Evolutionary conservation across 192 early-diverging fungal species (phyloP).

Genomic region (Coemansia sp.): DNA sequence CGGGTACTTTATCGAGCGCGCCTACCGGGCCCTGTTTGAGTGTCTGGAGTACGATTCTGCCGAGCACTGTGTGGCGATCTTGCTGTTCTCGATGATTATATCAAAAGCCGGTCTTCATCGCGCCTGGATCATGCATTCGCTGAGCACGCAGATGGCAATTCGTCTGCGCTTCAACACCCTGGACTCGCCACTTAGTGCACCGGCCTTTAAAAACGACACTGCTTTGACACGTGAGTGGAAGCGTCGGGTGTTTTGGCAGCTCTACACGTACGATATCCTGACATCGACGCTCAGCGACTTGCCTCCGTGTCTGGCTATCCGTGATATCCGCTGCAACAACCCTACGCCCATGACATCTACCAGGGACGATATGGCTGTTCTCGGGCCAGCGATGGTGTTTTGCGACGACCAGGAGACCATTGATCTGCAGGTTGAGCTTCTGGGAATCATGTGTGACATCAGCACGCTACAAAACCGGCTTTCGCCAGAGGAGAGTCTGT

Average conservation of each 20-base stretch:
- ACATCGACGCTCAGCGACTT: slow-evolving; percentile 38
- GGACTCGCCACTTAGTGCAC: slow-evolving; percentile 41
- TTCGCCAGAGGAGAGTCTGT: slow-evolving; percentile 30
- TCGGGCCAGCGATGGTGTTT: slow-evolving; percentile 43
- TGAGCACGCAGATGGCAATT: slow-evolving; percentile 53
- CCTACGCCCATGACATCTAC: slow-evolving; percentile 17
- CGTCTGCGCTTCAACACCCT: slow-evolving; percentile 48
- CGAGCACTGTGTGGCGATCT: slow-evolving; percentile 46
- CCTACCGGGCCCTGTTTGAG: slow-evolving; percentile 41
- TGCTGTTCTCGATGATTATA: slow-evolving; percentile 47
- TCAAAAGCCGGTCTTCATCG: slow-evolving; percentile 45
- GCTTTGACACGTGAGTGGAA: slow-evolving; percentile 45
- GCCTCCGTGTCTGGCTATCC: slow-evolving; percentile 29
- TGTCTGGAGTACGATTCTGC: slow-evolving; percentile 51
- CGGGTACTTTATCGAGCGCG: slow-evolving; percentile 46
- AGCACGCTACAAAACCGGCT: slow-evolving; percentile 29
- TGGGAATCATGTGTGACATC: slow-evolving; percentile 42
- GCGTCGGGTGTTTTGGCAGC: slow-evolving; percentile 54
- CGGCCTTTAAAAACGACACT: slow-evolving; percentile 29
- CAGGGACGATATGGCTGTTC: slow-evolving; percentile 1
- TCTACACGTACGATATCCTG: slow-evolving; percentile 42
- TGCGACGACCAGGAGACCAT: slow-evolving; percentile 36
- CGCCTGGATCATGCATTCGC: slow-evolving; percentile 53
- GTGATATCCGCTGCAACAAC: slow-evolving; percentile 38
- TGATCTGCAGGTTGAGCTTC: slow-evolving; percentile 31